Conservation (phyloP, 73 alveolate genomes). For the Paramecium tetraurelia region DNA sequence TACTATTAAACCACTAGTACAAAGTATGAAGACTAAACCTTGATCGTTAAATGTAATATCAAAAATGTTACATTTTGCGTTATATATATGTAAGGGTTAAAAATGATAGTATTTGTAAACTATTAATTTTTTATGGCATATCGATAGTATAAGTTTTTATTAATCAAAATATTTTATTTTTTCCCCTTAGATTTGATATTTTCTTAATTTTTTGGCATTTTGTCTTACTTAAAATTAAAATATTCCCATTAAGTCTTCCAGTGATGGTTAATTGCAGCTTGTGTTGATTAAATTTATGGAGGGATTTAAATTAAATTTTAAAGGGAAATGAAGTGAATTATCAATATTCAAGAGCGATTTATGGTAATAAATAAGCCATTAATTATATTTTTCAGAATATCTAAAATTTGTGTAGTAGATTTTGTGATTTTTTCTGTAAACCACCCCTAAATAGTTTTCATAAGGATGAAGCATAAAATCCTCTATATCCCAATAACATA, state of each 20-base stretch:
- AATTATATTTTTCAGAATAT: background rate
- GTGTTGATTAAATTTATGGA: background rate
- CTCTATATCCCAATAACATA: background rate
- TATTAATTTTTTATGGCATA: background rate
- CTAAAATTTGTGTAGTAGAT: background rate
- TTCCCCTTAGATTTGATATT: background rate
- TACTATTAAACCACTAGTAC: background rate
- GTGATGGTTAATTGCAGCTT: background rate
- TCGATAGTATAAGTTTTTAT: background rate
- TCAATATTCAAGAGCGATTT: background rate
- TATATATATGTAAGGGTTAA: background rate
- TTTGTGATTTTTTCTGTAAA: background rate
- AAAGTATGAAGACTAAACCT: background rate
- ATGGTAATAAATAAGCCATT: background rate
- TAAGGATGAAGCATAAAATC: background rate
- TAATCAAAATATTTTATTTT: background rate
- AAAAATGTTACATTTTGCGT: background rate
- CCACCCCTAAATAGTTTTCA: background rate
- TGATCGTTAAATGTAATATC: background rate
- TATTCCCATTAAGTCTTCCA: background rate
- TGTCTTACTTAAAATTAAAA: background rate
- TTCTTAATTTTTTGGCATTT: background rate
- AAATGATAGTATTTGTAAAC: background rate
- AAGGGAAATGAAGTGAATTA: background rate
- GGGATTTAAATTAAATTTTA: background rate